phyloP scores from a whole-genome alignment of 1,139 yeast species.

The Sugiyamaella grinbergsii region DNA sequence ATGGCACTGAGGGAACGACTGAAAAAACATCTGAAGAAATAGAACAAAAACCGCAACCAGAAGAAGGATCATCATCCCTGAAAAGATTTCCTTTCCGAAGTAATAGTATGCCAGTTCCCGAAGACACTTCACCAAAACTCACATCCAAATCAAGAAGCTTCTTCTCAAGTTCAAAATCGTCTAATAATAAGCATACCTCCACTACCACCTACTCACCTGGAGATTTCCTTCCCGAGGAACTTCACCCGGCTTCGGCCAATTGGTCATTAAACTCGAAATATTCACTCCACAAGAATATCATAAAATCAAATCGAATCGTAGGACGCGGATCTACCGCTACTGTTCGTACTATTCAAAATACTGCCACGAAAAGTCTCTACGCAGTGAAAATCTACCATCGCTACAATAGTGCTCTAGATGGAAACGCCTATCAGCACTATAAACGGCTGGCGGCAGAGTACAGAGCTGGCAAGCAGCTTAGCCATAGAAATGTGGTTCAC shows the following conservation, averaged over 20 bases:
- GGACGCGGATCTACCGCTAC: conserved; percentile 39
- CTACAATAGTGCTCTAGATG: conserved; percentile 13
- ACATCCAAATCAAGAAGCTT: conserved; percentile 8
- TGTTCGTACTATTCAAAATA: conserved; percentile 38
- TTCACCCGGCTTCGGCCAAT: conserved; percentile 6
- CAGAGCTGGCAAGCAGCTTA: conserved; percentile 40
- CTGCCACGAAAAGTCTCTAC: conserved; percentile 45
- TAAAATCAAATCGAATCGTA: conserved; percentile 26
- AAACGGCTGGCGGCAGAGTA: conserved; percentile 42
- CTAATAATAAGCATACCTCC: conserved; percentile 4
- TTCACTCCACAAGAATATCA: conserved; percentile 34
- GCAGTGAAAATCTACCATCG: conserved; percentile 69
- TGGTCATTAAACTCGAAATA: conserved; percentile 17
- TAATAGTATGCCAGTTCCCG: conserved; percentile 5
- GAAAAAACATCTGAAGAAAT: neutral
- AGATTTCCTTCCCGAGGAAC: conserved; percentile 10
- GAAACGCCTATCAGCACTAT: conserved; percentile 5
- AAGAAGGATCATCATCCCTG: no score
- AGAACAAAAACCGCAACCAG: neutral
- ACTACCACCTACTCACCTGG: conserved; percentile 7
- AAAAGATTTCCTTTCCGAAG: conserved; percentile 3
- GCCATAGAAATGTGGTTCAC: conserved; percentile 68
- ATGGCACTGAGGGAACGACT: neutral
- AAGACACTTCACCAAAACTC: neutral
- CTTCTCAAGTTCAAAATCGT: conserved; percentile 3